Evolutionary conservation across 1,139 yeast genomes (phyloP).

Genomic region (Zygosaccharomyces pseudobailii): DNA sequence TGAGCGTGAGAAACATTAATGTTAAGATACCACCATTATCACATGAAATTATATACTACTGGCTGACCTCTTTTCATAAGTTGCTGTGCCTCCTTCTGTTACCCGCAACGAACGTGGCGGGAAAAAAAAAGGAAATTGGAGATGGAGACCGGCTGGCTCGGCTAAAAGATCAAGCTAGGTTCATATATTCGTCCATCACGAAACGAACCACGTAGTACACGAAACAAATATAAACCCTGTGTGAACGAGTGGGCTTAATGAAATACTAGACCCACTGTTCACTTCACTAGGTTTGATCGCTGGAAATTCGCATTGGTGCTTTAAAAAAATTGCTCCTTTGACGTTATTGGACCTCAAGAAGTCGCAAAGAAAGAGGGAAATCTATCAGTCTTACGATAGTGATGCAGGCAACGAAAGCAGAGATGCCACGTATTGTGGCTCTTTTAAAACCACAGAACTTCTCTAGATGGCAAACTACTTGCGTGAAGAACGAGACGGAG

Average conservation of each 20-base stretch:
- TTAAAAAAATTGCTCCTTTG: not conserved
- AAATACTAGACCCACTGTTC: not conserved
- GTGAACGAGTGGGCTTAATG: not conserved
- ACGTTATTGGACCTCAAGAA: not conserved
- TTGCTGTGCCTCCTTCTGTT: not conserved
- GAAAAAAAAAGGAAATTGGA: not conserved
- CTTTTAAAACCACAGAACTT: not conserved
- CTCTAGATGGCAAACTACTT: slow-evolving; percentile 5
- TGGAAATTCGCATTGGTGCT: not conserved
- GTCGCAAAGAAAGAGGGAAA: not conserved
- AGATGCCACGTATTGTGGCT: not conserved
- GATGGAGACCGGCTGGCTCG: not conserved
- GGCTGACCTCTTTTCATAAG: no score
- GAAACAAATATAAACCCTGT: not conserved
- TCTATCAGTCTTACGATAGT: not conserved
- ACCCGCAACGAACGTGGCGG: not conserved
- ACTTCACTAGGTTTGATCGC: not conserved
- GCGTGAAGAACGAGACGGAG: slow-evolving; percentile 2
- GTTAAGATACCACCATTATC: not conserved
- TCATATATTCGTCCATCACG: not conserved
- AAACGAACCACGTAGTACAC: not conserved
- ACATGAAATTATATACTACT: not conserved
- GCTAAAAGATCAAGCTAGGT: not conserved
- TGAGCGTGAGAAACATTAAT: slow-evolving; percentile 20
- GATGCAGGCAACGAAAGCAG: not conserved